A percentile compares a stretch with the other conserved stretches of the same genome.
Evolutionary conservation across 2,329 filamentous ascomycete genomes (phyloP).

Genomic region (Endocalyx cinctus): DNA sequence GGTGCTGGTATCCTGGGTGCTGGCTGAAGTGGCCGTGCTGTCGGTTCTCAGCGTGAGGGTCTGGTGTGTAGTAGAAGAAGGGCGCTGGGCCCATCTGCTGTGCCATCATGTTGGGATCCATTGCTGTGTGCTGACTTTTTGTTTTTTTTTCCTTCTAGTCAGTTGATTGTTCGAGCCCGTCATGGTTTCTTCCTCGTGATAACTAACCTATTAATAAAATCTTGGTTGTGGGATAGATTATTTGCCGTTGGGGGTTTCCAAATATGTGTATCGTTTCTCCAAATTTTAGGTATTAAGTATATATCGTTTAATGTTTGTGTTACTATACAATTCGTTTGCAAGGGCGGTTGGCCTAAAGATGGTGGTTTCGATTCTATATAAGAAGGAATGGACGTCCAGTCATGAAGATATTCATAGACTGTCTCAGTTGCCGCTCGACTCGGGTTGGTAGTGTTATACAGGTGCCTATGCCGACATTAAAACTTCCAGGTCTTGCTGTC

Average conservation of each 20-base stretch:
- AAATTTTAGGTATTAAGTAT: constrained; percentile 29
- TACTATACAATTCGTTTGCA: constrained; percentile 24
- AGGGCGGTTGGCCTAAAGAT: constrained; percentile 30
- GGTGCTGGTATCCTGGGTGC: constrained; percentile 52
- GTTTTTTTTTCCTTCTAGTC: no score
- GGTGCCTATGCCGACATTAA: constrained; percentile 15
- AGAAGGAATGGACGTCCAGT: constrained; percentile 30
- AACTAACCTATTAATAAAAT: no score
- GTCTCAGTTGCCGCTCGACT: constrained; percentile 24
- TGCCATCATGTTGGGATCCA: constrained; percentile 59
- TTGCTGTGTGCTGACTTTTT: constrained; percentile 40
- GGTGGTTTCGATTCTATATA: constrained; percentile 28
- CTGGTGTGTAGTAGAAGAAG: constrained; percentile 85
- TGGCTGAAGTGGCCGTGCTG: constrained; percentile 74
- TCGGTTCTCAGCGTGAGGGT: constrained; percentile 65
- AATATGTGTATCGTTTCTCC: no score
- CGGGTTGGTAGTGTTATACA: constrained; percentile 26
- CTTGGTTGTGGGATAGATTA: constrained; percentile 12
- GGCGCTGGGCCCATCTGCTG: constrained; percentile 65
- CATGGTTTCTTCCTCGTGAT: no score
- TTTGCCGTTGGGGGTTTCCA: constrained; percentile 8
- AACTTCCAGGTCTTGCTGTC: constrained; percentile 20
- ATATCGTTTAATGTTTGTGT: constrained; percentile 13
- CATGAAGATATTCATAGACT: constrained; percentile 17
- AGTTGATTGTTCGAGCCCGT: no score